phyloP scores from a whole-genome alignment of 78 protist species.

The Dictyostelium citrinum region DNA sequence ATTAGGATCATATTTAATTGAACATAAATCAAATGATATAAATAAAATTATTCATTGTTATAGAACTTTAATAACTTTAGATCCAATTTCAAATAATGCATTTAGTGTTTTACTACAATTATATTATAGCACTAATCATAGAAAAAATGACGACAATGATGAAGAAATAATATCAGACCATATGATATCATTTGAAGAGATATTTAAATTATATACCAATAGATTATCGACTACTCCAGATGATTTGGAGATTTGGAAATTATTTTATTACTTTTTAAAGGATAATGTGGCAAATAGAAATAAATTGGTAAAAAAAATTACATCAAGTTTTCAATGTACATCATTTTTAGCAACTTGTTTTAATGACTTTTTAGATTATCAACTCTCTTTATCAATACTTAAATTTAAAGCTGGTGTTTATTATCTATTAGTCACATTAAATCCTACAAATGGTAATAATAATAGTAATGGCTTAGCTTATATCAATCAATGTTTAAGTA shows the following conservation, averaged over 20 bases:
- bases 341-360: neutral
- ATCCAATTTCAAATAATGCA: conserved; percentile 15
- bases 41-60: neutral
- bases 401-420: neutral
- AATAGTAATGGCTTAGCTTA: neutral
- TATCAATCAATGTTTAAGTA: neutral
- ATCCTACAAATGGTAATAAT: too few species aligned
- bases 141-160: too few species aligned
- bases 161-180: neutral
- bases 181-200: neutral
- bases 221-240: neutral
- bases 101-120: neutral
- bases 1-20: conserved; percentile 37
- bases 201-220: neutral
- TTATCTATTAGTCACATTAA: conserved; percentile 3
- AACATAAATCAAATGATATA: neutral
- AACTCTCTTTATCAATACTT: neutral
- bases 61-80: neutral
- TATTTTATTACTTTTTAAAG: conserved; percentile 5
- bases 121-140: neutral
- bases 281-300: neutral
- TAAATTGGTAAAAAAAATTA: neutral
- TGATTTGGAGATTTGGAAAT: neutral
- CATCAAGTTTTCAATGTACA: neutral
- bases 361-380: neutral